Evolutionary conservation across 768 basidiomycete genomes (phyloP), one percentile per base, ranked within the genome.

Genomic region (Phlebiopsis flavidoalba): DNA sequence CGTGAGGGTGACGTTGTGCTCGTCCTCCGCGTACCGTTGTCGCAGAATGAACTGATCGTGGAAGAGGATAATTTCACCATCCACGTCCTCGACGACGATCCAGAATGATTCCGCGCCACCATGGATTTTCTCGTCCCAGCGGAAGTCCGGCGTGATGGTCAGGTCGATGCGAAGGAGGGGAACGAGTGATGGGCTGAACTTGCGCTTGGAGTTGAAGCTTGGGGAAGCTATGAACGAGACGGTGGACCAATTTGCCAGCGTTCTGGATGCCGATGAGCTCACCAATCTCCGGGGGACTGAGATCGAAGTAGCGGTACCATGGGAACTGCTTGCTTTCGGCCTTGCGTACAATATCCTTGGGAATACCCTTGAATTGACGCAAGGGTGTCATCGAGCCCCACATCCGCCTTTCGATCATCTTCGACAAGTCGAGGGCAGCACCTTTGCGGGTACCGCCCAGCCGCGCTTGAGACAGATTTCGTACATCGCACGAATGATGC

Each of bases 291-390:
- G 92, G 92, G 0, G 91, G 91, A 56, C 75, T 85, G 79, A 98
- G 77, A 70, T 98, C 96, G 64, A 96, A 98, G 77, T 98, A 98
- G 24, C 95, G 88, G 70, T 97, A 91, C 94, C 95, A 97, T 0
- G 95, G 94, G 80, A 98, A 98, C 81, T 98, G 96, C 72, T 98
- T 98, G 15, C 92, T 89, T 73, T 98, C 96, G 0, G 95, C 95
- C 69, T 95, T 94, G 26, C 91, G 77, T 52, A 95, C 77, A 36
- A 96, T 87, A 51, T 96, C 93, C 19, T 80, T 72, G 0, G 94
- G 95, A 0, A 96, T 88, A 65, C 89, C 88, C 72, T 89, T 93
- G 81, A 98, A 98, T 71, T 99, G 97, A 40, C 97, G 84, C 40
- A 98, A 80, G 8, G 96, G 95, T 0, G 95, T 95, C 95, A 98